Evolutionary conservation across 345 rosid genomes (phyloP), one percentile per base, ranked within the genome.

Genomic region (Eucalyptus albens): DNA sequence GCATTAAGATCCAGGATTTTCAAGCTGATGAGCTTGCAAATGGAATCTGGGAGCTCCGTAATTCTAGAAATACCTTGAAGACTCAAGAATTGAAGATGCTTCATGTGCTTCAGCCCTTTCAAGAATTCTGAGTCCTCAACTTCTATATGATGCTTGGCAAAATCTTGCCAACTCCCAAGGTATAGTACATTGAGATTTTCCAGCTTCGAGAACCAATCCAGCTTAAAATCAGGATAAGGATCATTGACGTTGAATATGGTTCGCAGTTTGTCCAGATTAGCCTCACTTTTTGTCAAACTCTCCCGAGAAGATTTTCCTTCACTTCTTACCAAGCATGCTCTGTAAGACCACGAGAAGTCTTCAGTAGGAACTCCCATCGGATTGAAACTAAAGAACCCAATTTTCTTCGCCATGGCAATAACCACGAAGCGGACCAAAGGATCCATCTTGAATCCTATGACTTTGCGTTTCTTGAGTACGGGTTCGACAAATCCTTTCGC

Each of bases 41-140:
- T 50, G 80, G 92, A 89, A 27, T 59, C 42, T 1, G 92, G 92
- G 22, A 94, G 94, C 86, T 85, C 88, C 14, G 33, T 44, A 60
- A 95, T 93, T 81, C 94, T 92, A 47, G 94, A 94, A 90, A 95
- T 91, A 45, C 97, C 96, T 92, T 92, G 96, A 72, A 94, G 93
- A 80, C 96, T 94, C 53, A 95, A 86, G 86, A 91, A 89, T 86
- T 50, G 87, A 40, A 89, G 88, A 29, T 24, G 42, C 42, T 69
- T 89, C 86, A 86, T 69, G 17, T 62, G 89, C 33, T 15, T 6
- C 31, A 94, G 89, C 26, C 42, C 62, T 91, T 89, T 86, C 90
- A 89, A 45, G 86, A 86, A 86, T 9, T 69, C 86, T 1, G 50
- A 47, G 15, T 45, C 88, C 88, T 89, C 90, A 22, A 89, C 50